Percentiles rank a stretch among this genome's conserved stretches.
phyloP scores from a whole-genome alignment of 1,284 basidiomycete species.

The Cryptococcus sp. region DNA sequence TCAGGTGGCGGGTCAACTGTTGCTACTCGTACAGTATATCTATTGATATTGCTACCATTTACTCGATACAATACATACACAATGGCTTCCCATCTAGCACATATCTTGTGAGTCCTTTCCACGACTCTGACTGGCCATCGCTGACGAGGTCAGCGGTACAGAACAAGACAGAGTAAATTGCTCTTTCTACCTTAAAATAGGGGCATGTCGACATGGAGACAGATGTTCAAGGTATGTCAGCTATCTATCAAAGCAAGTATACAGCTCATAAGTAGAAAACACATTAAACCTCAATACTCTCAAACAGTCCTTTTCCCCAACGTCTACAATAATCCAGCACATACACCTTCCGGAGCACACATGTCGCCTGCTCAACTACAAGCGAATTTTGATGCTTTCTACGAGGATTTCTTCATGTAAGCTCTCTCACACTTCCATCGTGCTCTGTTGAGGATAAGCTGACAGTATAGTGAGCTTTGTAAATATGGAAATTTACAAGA shows the following conservation, averaged over 20 bases:
- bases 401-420: constrained; percentile 82
- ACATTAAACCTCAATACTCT: constrained; percentile 94
- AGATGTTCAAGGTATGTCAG: constrained; percentile 42
- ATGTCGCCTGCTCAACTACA: constrained; percentile 66
- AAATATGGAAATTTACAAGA: constrained; percentile 95
- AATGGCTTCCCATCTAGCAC: constrained; percentile 47
- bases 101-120: constrained; percentile 44
- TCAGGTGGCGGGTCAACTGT: constrained; percentile 6
- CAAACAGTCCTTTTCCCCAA: constrained; percentile 98
- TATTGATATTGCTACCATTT: neutral
- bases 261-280: constrained; percentile 58
- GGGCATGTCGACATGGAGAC: constrained; percentile 48
- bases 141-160: constrained; percentile 40
- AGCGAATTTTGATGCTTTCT: constrained; percentile 94
- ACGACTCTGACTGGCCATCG: neutral
- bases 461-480: constrained; percentile 61
- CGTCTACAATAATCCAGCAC: constrained; percentile 96
- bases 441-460: neutral
- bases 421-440: constrained; percentile 5
- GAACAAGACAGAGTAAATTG: constrained; percentile 50
- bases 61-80: constrained; percentile 9
- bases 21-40: neutral
- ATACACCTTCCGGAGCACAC: constrained; percentile 74
- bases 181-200: constrained; percentile 50
- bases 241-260: neutral